Base-by-base conservation (phyloP, 768 basidiomycete genomes). In the Pulveroboletus sp. region DNA sequence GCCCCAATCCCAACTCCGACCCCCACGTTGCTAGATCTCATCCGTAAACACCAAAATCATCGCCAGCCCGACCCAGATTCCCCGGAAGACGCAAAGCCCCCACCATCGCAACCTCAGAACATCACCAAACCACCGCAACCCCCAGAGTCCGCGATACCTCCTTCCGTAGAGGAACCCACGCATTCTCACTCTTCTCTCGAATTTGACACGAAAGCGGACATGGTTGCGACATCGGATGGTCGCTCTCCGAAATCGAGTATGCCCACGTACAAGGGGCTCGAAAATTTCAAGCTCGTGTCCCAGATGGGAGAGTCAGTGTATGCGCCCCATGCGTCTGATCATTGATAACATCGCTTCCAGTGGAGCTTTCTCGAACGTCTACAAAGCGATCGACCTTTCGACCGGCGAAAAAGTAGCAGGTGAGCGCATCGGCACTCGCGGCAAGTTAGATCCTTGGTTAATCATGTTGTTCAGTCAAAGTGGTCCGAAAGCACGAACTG, bases 301-400 rank as follows among this genome's bases (percentile, higher is more conserved):
- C 92, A 91, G 77, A 94, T 93, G 91, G 92, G 91, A 75, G 91
- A 94, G 91, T 94, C 53, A 68, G 91, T 85, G 32, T 45, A 32
- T 34, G 8, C 4, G 5, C 21, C 24, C 31, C 7, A 11, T 40
- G 47, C 44, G 48, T 31, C 37, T 38, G 48, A 47, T 42, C 47
- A 40, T 40, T 31, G 49, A 47, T 51, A 41, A 66, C 60, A 36
- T 34, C 35, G 45, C 50, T 67, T 51, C 27, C 60, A 90, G 85
- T 60, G 95, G 95, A 51, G 95, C 95, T 36, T 99, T 99, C 67
- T 97, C 94, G n/a, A 92, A 97, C 64, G 95, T 99, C 9, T 99
- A 95, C 78, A 90, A 90, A 65, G 95, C 93, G 13, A 59, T 87
- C 46, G 89, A 97, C 65, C 75, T 81, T 40, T 72, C 75, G 32